Conservation (phyloP, 2,329 filamentous ascomycete species). For the Keithomyces neogunnii region DNA sequence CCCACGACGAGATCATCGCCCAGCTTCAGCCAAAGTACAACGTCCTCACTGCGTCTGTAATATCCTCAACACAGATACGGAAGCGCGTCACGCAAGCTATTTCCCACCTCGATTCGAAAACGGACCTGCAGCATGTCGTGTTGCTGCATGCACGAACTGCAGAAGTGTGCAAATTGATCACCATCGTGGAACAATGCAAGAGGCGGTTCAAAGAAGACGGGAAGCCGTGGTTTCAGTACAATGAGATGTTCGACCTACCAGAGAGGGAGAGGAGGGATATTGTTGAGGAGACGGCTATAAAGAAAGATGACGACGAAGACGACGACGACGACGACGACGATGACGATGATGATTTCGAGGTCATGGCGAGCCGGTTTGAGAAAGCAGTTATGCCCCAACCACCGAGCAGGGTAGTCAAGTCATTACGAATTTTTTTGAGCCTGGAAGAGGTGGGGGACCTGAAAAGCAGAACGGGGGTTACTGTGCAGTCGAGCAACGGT, state of each 20-base stretch:
- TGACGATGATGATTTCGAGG: constrained; percentile 44
- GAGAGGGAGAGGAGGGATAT: constrained; percentile 22
- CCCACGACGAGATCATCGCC: constrained; percentile 33
- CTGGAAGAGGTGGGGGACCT: constrained; percentile 45
- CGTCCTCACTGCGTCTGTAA: constrained; percentile 43
- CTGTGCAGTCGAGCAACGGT: constrained; percentile 35
- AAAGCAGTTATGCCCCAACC: constrained; percentile 39
- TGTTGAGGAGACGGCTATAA: constrained; percentile 35
- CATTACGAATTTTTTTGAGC: constrained; percentile 55
- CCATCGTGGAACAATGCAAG: constrained; percentile 58
- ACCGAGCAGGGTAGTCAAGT: constrained; percentile 37
- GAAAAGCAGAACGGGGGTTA: constrained; percentile 36
- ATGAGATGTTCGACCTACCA: constrained; percentile 42
- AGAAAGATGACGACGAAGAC: constrained; percentile 13
- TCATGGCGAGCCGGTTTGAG: constrained; percentile 48
- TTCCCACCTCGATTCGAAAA: constrained; percentile 29
- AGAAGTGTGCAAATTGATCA: constrained; percentile 57
- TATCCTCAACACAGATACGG: constrained; percentile 52
- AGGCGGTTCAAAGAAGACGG: constrained; percentile 40
- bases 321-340: constrained; percentile 16
- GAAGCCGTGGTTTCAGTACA: constrained; percentile 47
- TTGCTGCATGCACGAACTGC: constrained; percentile 41
- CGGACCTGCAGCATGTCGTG: constrained; percentile 24
- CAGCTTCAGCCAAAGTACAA: constrained; percentile 39
- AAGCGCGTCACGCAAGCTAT: constrained; percentile 40